Evolutionary conservation across 345 rosid species (phyloP).

Genomic region (Odontarrhena argentea): DNA sequence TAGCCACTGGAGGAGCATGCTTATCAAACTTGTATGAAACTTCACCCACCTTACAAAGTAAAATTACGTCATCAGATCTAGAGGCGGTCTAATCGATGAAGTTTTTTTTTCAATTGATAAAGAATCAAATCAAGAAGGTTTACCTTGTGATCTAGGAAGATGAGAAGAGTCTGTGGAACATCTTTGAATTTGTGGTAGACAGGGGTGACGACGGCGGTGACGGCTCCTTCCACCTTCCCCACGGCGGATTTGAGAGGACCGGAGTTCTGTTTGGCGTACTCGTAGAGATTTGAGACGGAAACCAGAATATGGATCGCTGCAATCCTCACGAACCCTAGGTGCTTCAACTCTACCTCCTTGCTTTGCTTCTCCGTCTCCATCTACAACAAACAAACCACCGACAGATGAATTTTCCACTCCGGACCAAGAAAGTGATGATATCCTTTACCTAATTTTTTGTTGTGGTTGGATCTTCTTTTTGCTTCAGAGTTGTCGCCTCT

Average conservation of each 20-base stretch:
- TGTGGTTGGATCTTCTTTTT: conserved; percentile 8
- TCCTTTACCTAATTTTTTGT: conserved; percentile 4
- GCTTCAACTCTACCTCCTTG: conserved; percentile 56
- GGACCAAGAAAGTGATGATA: not conserved
- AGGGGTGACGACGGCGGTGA: conserved; percentile 63
- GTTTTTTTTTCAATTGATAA: no score
- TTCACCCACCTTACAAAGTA: conserved; percentile 59
- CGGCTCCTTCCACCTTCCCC: conserved; percentile 66
- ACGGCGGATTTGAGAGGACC: conserved; percentile 78
- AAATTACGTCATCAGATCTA: conserved; percentile 15
- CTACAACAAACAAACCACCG: conserved; percentile 4
- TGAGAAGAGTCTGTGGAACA: conserved; percentile 71
- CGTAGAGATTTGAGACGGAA: conserved; percentile 58
- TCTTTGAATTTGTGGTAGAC: conserved; percentile 61
- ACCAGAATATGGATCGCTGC: conserved; percentile 60
- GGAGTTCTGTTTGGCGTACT: conserved; percentile 72
- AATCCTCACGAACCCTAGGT: conserved; percentile 64
- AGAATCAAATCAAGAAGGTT: not conserved
- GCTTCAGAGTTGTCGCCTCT: conserved; percentile 30
- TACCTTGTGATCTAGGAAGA: conserved; percentile 79
- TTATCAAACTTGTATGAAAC: conserved; percentile 59
- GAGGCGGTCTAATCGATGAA: no score
- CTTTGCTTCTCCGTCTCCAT: conserved; percentile 54
- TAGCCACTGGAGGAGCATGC: conserved; percentile 74
- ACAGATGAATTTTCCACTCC: not conserved